A percentile compares a stretch with the other conserved stretches of the same genome.
Evolutionary conservation across 805 yeast genomes (phyloP).

Genomic region (Candida dendrica): DNA sequence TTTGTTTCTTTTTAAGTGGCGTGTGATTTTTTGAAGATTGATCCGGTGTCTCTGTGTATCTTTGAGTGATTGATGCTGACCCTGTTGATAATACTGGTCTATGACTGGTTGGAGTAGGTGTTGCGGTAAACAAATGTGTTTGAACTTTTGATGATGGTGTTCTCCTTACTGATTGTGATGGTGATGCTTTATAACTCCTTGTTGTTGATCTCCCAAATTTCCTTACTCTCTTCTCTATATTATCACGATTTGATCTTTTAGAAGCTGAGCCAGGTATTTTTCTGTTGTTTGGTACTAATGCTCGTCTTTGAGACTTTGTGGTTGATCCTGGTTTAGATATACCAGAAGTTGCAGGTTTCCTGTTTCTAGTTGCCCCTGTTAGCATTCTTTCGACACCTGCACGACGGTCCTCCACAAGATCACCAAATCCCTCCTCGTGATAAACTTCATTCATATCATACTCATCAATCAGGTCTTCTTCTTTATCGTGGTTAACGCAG

Average conservation of each 20-base stretch:
- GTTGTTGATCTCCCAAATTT: background rate
- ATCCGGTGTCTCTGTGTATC: background rate
- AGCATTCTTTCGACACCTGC: constrained; percentile 1
- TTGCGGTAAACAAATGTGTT: background rate
- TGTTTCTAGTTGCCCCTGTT: background rate
- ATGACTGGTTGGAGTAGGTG: background rate
- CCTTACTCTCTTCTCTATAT: background rate
- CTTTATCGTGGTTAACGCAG: background rate
- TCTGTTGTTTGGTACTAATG: background rate
- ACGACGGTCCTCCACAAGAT: background rate
- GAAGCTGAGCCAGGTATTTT: background rate
- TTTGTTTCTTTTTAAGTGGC: background rate
- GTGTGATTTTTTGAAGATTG: background rate
- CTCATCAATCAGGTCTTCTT: background rate
- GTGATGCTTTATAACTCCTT: background rate
- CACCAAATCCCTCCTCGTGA: constrained; percentile 6
- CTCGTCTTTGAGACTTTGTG: background rate
- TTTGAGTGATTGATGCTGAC: background rate
- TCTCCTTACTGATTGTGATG: background rate
- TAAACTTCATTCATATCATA: constrained; percentile 1
- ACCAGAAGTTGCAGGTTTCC: background rate
- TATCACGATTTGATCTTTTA: too few species aligned
- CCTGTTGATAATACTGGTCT: background rate
- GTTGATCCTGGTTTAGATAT: background rate
- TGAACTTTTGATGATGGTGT: background rate